Conservation (phyloP, 164 flowering plant species). For the Hamamelis virginiana region DNA sequence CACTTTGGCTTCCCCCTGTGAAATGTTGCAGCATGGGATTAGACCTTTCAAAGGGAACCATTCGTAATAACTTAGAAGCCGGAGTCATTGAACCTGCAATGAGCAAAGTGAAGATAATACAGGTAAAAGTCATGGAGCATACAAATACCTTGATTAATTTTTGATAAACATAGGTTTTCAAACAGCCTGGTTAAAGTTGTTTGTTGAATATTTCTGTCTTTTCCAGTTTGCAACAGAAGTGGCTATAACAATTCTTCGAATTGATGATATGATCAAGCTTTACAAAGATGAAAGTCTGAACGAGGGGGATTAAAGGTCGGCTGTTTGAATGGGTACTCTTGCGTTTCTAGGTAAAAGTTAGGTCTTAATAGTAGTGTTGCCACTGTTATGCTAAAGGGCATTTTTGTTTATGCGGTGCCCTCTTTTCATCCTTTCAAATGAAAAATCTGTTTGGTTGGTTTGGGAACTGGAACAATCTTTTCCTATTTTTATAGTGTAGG, state of each 20-base stretch:
- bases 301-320: constrained; percentile 29
- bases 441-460: background rate
- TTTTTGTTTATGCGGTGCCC: background rate
- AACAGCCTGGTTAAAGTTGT: background rate
- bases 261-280: constrained; percentile 95
- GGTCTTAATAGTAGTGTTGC: too few species aligned
- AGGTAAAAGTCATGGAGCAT: constrained; percentile 40
- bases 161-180: background rate
- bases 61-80: constrained; percentile 91
- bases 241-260: constrained; percentile 96
- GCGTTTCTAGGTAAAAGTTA: too few species aligned
- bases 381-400: background rate
- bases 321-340: too few species aligned
- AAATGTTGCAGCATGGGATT: constrained; percentile 82
- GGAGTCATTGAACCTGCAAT: constrained; percentile 99
- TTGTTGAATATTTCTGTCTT: background rate
- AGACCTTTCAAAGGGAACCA: constrained; percentile 70
- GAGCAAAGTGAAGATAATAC: constrained; percentile 99
- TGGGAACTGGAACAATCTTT: background rate
- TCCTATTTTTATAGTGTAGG: background rate
- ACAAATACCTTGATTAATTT: background rate
- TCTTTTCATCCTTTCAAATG: background rate
- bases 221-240: constrained; percentile 99
- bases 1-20: background rate
- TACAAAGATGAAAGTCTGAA: constrained; percentile 80